A percentile compares a stretch with the other conserved stretches of the same genome.
Conservation (phyloP, 805 yeast species). For the Myxozyma sirexii region DNA sequence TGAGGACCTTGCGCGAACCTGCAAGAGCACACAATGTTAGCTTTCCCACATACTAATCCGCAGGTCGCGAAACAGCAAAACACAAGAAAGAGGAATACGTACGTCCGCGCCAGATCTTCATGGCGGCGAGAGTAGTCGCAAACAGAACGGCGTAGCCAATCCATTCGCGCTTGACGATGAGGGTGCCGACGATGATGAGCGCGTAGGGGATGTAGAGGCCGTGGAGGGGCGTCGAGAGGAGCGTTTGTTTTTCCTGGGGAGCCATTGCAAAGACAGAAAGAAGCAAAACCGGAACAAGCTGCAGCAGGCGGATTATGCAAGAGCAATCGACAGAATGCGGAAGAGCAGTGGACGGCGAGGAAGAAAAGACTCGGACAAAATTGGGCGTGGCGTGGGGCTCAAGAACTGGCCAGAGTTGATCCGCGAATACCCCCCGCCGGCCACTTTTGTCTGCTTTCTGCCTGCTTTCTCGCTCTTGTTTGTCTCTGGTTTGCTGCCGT, state of each 20-base stretch:
- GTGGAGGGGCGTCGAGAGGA: slow-evolving; percentile 41
- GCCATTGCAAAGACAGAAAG: not conserved
- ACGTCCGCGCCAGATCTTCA: slow-evolving; percentile 40
- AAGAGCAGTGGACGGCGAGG: no score
- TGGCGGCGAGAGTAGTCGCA: slow-evolving; percentile 36
- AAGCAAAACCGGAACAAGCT: no score
- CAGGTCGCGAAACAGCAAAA: not conserved
- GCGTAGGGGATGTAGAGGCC: slow-evolving; percentile 41
- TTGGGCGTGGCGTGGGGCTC: no score
- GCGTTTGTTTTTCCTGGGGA: not conserved
- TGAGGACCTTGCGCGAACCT: slow-evolving; percentile 50
- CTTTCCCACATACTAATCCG: no score
- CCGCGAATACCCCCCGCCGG: no score
- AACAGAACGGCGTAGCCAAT: slow-evolving; percentile 32
- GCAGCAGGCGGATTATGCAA: no score
- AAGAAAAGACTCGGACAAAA: no score
- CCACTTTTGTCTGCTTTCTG: no score
- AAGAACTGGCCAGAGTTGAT: no score
- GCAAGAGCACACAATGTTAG: not conserved
- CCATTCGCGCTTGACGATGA: slow-evolving; percentile 38
- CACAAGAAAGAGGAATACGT: slow-evolving; percentile 10
- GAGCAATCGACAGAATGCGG: no score
- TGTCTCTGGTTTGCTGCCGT: no score
- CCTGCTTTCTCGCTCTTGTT: no score
- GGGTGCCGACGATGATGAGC: slow-evolving; percentile 38